These are phyloP conservation scores for Neohortaea acidophila DNA, from an alignment of 495 filamentous ascomycete genomes.

Conservation along the genomic window DNA sequence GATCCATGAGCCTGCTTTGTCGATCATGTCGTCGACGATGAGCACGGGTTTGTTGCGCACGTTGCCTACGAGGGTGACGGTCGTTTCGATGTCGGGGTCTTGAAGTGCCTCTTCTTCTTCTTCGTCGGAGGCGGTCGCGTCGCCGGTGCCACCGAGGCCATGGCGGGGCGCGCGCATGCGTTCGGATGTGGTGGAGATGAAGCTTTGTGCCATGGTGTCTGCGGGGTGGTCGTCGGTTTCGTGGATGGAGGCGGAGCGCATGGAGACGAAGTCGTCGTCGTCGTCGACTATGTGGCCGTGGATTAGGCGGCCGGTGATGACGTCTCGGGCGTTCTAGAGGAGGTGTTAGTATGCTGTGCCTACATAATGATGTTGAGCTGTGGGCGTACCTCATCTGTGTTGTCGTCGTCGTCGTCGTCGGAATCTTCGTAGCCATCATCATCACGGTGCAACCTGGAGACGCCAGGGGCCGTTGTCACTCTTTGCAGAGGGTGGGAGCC, in stretches of 20 bases:
- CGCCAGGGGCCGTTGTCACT: slow-evolving; percentile 5
- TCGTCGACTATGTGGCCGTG: slow-evolving; percentile 95
- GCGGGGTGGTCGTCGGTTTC: slow-evolving; percentile 31
- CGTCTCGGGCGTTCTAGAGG: slow-evolving; percentile 55
- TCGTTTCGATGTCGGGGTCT: slow-evolving; percentile 67
- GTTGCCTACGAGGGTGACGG: slow-evolving; percentile 90
- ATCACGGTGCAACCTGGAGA: slow-evolving; percentile 8
- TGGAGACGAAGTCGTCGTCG: slow-evolving; percentile 60
- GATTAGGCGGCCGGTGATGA: slow-evolving; percentile 81
- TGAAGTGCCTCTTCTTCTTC: slow-evolving; percentile 72
- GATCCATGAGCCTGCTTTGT: slow-evolving; percentile 92
- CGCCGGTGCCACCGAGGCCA: slow-evolving; percentile 67
- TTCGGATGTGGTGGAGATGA: slow-evolving; percentile 44
- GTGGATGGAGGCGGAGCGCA: slow-evolving; percentile 38
- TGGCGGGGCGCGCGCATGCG: slow-evolving; percentile 24
- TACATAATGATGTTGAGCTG: background rate
- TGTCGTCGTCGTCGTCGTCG: slow-evolving; percentile 58
- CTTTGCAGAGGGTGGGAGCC: background rate
- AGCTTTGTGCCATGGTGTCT: slow-evolving; percentile 50
- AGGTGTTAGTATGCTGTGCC: background rate
- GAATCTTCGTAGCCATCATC: slow-evolving; percentile 15
- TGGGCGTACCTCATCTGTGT: slow-evolving; percentile 40
- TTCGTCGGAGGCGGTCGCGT: slow-evolving; percentile 64
- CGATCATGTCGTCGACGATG: slow-evolving; percentile 97
- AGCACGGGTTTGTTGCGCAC: slow-evolving; percentile 75